These are phyloP conservation scores for Arthroderma uncinatum DNA, from an alignment of 2,329 filamentous ascomycete genomes.

Conservation along the genomic window DNA sequence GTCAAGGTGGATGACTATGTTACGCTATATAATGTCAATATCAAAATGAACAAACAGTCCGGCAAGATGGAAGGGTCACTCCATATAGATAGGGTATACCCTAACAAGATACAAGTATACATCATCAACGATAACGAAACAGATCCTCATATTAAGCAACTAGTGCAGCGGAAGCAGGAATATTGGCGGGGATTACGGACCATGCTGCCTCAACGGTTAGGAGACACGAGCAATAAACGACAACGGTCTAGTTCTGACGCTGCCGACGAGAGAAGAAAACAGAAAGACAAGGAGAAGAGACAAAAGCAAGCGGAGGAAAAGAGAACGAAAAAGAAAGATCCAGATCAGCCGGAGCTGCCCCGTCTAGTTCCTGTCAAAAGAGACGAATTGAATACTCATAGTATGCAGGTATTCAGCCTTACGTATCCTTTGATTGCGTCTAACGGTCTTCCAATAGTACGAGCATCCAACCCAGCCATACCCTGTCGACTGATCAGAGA, in stretches of 20 bases:
- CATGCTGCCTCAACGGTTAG: constrained; percentile 23
- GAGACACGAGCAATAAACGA: constrained; percentile 17
- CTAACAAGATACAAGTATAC: constrained; percentile 48
- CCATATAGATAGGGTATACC: constrained; percentile 47
- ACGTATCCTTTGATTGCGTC: background rate
- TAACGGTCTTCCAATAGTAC: constrained; percentile 28
- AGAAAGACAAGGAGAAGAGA: constrained; percentile 18
- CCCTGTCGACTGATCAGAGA: constrained; percentile 33
- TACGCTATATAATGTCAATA: constrained; percentile 58
- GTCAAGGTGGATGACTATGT: constrained; percentile 54
- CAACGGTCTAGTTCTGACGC: constrained; percentile 8
- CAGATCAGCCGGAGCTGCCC: background rate
- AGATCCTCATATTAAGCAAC: constrained; percentile 39
- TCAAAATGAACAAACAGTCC: constrained; percentile 46
- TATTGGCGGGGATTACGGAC: constrained; percentile 47
- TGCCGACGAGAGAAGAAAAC: constrained; percentile 26
- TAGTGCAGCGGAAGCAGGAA: constrained; percentile 52
- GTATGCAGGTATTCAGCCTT: constrained; percentile 25
- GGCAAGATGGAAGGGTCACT: constrained; percentile 60
- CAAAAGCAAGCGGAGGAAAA: constrained; percentile 20
- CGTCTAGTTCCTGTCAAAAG: constrained; percentile 14
- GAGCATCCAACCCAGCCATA: constrained; percentile 36
- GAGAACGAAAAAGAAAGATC: constrained; percentile 22
- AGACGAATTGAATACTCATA: constrained; percentile 29
- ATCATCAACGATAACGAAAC: constrained; percentile 40